A percentile compares a stretch with the other conserved stretches of the same genome.
phyloP scores from a whole-genome alignment of 2,329 filamentous ascomycete genomes.

The Nemania sp. region DNA sequence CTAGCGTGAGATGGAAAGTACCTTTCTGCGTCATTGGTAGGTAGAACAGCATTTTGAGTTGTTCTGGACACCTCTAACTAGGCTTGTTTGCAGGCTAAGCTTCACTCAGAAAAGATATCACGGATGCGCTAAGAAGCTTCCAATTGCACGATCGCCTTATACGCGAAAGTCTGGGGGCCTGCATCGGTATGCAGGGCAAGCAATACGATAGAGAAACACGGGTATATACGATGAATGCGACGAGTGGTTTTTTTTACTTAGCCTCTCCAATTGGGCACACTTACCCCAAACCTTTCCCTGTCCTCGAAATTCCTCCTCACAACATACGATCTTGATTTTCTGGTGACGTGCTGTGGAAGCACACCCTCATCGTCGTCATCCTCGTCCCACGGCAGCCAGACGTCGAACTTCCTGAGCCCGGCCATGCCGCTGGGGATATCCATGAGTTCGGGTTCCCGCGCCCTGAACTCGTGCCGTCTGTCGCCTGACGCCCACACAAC shows the following conservation, averaged over 20 bases:
- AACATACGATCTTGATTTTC: constrained; percentile 28
- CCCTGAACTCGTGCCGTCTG: constrained; percentile 37
- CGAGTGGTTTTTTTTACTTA: background rate
- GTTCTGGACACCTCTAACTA: background rate
- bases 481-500: constrained; percentile 41
- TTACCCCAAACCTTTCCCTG: constrained; percentile 38
- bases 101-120: too few species aligned
- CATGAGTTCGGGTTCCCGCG: constrained; percentile 38
- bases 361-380: constrained; percentile 30
- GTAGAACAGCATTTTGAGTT: background rate
- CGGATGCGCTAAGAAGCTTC: background rate
- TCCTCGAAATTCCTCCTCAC: constrained; percentile 38
- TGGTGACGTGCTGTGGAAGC: background rate
- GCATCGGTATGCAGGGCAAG: background rate
- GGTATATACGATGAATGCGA: background rate
- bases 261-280: constrained; percentile 38
- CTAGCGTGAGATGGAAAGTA: background rate
- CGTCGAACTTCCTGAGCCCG: constrained; percentile 36
- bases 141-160: background rate
- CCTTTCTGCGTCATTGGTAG: background rate
- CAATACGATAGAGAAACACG: background rate
- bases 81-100: background rate
- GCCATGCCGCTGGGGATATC: constrained; percentile 38
- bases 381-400: constrained; percentile 39
- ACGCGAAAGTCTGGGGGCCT: background rate